Conservation (phyloP, 129 eudicot genomes). For the Flaveria trinervia region DNA sequence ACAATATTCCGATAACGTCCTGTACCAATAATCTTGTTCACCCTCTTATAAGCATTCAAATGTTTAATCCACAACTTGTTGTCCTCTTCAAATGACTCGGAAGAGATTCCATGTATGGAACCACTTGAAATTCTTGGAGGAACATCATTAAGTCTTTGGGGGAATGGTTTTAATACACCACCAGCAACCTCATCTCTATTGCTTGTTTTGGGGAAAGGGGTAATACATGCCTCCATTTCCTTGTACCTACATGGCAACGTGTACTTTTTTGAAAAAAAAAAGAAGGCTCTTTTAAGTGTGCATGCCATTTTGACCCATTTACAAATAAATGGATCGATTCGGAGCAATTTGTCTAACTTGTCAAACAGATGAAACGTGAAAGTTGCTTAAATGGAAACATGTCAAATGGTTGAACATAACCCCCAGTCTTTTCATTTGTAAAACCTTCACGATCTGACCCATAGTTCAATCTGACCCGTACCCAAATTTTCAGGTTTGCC, state of each 20-base stretch:
- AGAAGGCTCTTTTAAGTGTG: background rate
- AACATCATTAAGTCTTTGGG: slow-evolving; percentile 54
- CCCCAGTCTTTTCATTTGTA: too few relatives aligned
- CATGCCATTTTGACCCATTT: background rate
- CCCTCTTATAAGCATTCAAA: slow-evolving; percentile 51
- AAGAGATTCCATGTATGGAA: slow-evolving; percentile 46
- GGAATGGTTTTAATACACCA: slow-evolving; percentile 56
- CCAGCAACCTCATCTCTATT: slow-evolving; percentile 42
- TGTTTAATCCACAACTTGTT: slow-evolving; percentile 56
- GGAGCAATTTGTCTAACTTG: background rate
- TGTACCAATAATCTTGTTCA: slow-evolving; percentile 49
- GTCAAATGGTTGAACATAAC: background rate
- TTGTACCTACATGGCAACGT: slow-evolving; percentile 41
- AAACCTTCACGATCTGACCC: background rate
- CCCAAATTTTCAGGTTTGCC: too few relatives aligned
- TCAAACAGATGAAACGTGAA: background rate
- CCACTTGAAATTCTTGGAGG: slow-evolving; percentile 56
- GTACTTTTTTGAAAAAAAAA: background rate
- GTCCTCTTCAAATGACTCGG: slow-evolving; percentile 47
- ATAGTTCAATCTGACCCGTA: too few relatives aligned
- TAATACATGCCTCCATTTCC: slow-evolving; percentile 54
- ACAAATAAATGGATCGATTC: background rate
- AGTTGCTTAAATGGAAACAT: background rate
- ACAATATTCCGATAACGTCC: slow-evolving; percentile 59
- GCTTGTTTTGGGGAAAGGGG: slow-evolving; percentile 45